Evolutionary conservation across 1,284 basidiomycete genomes (phyloP).

Genomic region (Leucoagaricus sp.): DNA sequence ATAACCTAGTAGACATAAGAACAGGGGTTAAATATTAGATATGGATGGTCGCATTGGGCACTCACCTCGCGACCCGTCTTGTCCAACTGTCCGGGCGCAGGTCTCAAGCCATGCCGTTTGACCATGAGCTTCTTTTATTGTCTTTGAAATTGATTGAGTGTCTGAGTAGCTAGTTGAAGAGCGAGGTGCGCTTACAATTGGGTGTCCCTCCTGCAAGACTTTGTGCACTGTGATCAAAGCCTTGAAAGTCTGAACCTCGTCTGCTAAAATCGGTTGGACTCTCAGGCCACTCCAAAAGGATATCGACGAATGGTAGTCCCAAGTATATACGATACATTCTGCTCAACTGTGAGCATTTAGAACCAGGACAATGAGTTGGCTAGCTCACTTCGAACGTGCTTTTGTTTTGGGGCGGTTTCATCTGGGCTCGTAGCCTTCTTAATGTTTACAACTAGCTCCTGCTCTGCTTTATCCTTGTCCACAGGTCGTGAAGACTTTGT

Average conservation of each 20-base stretch:
- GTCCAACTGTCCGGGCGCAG: constrained; percentile 84
- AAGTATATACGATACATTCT: constrained; percentile 98
- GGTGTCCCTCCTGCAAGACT: constrained; percentile 93
- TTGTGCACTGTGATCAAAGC: constrained; percentile 95
- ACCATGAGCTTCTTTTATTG: constrained; percentile 93
- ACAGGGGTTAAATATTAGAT: constrained; percentile 13
- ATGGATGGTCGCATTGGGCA: background rate
- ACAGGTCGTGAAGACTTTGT: constrained; percentile 97
- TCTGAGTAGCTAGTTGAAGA: background rate
- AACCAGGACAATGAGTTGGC: background rate
- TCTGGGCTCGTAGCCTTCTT: constrained; percentile 96
- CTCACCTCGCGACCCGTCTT: constrained; percentile 77
- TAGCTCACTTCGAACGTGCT: constrained; percentile 91
- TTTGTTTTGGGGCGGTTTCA: constrained; percentile 93
- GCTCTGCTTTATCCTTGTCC: constrained; percentile 95
- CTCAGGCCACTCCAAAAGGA: constrained; percentile 96
- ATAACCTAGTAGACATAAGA: constrained; percentile 61
- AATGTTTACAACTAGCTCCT: constrained; percentile 89
- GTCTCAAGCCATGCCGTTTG: constrained; percentile 97
- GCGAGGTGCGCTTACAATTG: constrained; percentile 56
- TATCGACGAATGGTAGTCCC: constrained; percentile 97
- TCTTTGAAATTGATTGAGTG: constrained; percentile 47
- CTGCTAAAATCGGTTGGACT: constrained; percentile 92
- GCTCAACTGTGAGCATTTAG: constrained; percentile 7
- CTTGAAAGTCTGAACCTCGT: constrained; percentile 97